Evolutionary conservation across 2,329 filamentous ascomycete species (phyloP).

Genomic region (Tolypocladium cylindrosporum): DNA sequence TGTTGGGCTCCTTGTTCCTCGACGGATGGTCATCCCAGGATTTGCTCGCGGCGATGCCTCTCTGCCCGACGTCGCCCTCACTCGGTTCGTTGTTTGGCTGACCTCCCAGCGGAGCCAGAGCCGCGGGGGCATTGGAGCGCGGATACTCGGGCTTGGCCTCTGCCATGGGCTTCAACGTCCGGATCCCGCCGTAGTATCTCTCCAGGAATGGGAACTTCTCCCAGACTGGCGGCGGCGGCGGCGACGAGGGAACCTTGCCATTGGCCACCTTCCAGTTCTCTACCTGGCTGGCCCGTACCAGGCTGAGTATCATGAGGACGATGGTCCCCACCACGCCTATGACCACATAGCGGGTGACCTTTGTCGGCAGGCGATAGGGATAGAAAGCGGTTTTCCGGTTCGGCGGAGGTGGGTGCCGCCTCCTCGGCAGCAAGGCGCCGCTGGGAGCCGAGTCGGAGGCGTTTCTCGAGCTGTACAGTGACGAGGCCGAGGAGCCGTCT

Average conservation of each 20-base stretch:
- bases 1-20: slow-evolving; percentile 33
- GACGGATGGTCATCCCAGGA: slow-evolving; percentile 23
- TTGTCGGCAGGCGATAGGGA: slow-evolving; percentile 58
- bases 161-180: slow-evolving; percentile 53
- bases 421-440: slow-evolving; percentile 34
- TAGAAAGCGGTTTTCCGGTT: slow-evolving; percentile 17
- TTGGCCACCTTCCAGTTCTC: slow-evolving; percentile 56
- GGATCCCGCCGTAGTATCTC: slow-evolving; percentile 82
- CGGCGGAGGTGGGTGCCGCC: slow-evolving; percentile 5
- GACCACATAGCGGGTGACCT: slow-evolving; percentile 69
- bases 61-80: slow-evolving; percentile 5
- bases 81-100: slow-evolving; percentile 6
- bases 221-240: slow-evolving; percentile 62
- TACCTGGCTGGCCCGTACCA: slow-evolving; percentile 63
- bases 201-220: slow-evolving; percentile 77
- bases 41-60: slow-evolving; percentile 16
- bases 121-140: slow-evolving; percentile 43
- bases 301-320: slow-evolving; percentile 64
- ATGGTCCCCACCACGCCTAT: slow-evolving; percentile 59
- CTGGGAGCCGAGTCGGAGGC: slow-evolving; percentile 33
- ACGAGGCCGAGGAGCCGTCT: slow-evolving; percentile 32
- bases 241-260: slow-evolving; percentile 30
- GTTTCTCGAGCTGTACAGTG: slow-evolving; percentile 43
- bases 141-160: slow-evolving; percentile 79
- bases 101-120: slow-evolving; percentile 5